These are phyloP conservation scores for Globisporangium yorkense DNA, from an alignment of 352 stramenopile species.

Conservation along the genomic window DNA sequence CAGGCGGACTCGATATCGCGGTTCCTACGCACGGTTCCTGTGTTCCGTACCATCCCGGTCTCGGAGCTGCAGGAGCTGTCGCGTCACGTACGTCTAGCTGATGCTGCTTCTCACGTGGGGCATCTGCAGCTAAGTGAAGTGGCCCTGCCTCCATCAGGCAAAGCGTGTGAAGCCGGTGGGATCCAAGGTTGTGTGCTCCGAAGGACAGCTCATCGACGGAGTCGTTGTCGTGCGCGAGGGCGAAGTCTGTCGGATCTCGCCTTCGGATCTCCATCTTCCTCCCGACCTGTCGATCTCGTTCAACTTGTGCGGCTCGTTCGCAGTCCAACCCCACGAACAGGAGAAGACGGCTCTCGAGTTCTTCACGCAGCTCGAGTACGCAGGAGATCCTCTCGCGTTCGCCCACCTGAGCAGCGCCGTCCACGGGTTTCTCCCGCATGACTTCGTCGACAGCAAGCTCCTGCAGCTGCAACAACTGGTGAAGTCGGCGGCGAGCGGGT, in stretches of 20 bases:
- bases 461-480: conserved; percentile 6
- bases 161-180: conserved; percentile 39
- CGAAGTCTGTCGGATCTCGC: conserved; percentile 39
- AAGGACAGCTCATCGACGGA: conserved; percentile 49
- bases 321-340: conserved; percentile 14
- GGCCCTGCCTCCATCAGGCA: conserved; percentile 6
- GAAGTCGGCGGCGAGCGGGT: not conserved
- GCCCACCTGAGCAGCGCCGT: conserved; percentile 32
- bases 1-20: conserved; percentile 23
- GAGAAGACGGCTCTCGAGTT: conserved; percentile 30
- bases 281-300: conserved; percentile 47
- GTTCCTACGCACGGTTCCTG: conserved; percentile 35
- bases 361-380: conserved; percentile 49
- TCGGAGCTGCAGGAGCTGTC: conserved; percentile 26
- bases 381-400: conserved; percentile 42
- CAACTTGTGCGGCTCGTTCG: conserved; percentile 36
- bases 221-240: conserved; percentile 46
- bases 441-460: conserved; percentile 25
- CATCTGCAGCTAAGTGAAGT: not conserved
- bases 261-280: conserved; percentile 28
- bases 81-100: conserved; percentile 18
- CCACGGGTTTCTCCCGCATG: conserved; percentile 46
- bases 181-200: conserved; percentile 43
- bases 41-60: conserved; percentile 26
- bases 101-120: not conserved